Evolutionary conservation across 345 rosid species (phyloP), one percentile per base, ranked within the genome.

Genomic region (Eucalyptus erythrocorys): DNA sequence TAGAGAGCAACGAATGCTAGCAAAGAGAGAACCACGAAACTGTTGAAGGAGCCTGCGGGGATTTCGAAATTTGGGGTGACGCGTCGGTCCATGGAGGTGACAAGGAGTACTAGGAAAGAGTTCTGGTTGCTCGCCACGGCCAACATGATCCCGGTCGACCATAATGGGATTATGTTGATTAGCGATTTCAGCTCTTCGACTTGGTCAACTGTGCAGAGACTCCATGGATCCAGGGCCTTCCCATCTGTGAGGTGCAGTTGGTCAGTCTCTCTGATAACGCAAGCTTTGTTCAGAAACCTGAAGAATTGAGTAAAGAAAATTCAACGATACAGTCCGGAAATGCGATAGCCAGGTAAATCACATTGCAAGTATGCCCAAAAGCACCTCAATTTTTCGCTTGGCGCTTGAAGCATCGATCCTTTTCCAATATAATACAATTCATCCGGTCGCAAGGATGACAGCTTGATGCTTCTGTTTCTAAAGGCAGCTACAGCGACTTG

Each of bases 121-220:
- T 82, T 94, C 91, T 94, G 99, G 94, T 90, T 91, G 42, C 91
- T 30, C 59, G 90, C 94, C 34, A 96, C 87, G 22, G 97, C 92
- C 93, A 95, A 88, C 87, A 95, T 88, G 88, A 94, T 94, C 89
- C 99, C 98, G 27, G 98, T 91, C 50, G 95, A 94, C 98, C 98
- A 97, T 64, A 95, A 45, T 5, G 98, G 97, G 80, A 93, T 89
- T 90, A 93, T 94, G 88, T 93, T 95, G 88, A 97, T 88, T 15
- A 96, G 88, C 71, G 98, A 94, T 91, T 94, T 97, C 27, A 95
- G 94, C 90, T 96, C 99, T 80, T 96, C 99, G 5, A 95, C 98
- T 92, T 95, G 94, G 48, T 96, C 96, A 32, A 94, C 88, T 10
- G 96, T 94, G 93, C 96, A 94, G 89, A 97, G 96, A 50, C 91